Conservation (phyloP, 2,329 filamentous ascomycete species). For the Fusarium verrucosum region DNA sequence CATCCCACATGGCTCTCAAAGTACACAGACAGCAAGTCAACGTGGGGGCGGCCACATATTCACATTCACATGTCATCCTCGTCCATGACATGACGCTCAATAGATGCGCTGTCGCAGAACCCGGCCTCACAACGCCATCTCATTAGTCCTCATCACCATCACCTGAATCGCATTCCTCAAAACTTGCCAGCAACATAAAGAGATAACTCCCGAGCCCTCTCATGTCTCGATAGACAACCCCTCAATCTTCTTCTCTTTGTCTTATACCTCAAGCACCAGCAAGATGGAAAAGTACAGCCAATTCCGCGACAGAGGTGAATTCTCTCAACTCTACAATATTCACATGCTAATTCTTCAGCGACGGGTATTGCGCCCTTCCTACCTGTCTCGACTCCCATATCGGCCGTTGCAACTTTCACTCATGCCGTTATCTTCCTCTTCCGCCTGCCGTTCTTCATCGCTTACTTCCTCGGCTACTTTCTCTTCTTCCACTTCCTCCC, state of each 20-base stretch:
- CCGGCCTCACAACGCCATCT: constrained; percentile 24
- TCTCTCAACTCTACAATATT: neutral
- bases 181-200: neutral
- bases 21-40: too few species aligned
- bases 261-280: constrained; percentile 2
- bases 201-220: constrained; percentile 3
- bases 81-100: constrained; percentile 25
- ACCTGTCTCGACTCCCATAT: constrained; percentile 74
- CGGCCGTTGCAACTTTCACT: constrained; percentile 69
- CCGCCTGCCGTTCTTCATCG: constrained; percentile 80
- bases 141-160: constrained; percentile 4
- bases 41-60: constrained; percentile 25
- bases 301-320: constrained; percentile 84
- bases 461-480: constrained; percentile 76
- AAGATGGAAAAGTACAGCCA: constrained; percentile 94
- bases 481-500: constrained; percentile 84
- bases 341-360: constrained; percentile 61
- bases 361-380: constrained; percentile 97
- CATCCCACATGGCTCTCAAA: constrained; percentile 2
- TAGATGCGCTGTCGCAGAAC: constrained; percentile 37
- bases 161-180: constrained; percentile 4
- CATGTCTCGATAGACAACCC: constrained; percentile 40
- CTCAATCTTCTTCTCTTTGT: constrained; percentile 20
- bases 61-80: constrained; percentile 39
- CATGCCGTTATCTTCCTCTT: constrained; percentile 80